phyloP scores from a whole-genome alignment of 768 basidiomycete genomes.

The Xerocomellus chrysenteron region DNA sequence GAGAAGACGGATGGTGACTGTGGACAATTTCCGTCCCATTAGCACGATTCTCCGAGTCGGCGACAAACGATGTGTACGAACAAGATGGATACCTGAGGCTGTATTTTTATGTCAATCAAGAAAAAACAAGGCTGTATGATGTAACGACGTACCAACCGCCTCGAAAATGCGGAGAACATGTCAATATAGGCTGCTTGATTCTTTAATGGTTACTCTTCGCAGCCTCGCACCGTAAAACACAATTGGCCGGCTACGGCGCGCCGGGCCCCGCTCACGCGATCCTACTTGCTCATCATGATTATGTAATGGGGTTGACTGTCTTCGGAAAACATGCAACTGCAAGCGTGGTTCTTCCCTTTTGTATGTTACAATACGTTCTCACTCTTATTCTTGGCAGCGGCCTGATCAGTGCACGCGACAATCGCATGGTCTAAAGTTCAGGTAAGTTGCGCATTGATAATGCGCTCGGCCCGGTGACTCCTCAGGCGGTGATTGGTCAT shows the following conservation, averaged over 20 bases:
- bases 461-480: background rate
- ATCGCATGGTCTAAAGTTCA: conserved; percentile 9
- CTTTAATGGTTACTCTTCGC: background rate
- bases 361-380: too few relatives aligned
- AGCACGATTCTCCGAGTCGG: conserved; percentile 6
- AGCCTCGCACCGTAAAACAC: too few relatives aligned
- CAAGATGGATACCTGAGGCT: conserved; percentile 70
- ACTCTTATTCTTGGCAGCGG: background rate
- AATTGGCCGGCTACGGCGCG: too few relatives aligned
- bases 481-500: conserved; percentile 9
- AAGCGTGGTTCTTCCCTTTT: too few relatives aligned
- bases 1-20: conserved; percentile 67
- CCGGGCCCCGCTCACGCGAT: background rate
- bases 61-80: conserved; percentile 31
- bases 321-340: too few relatives aligned
- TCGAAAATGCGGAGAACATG: conserved; percentile 41
- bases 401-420: conserved; percentile 5
- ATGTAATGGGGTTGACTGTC: conserved; percentile 1
- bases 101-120: background rate
- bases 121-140: background rate
- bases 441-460: background rate
- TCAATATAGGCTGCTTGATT: background rate
- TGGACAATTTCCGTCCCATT: background rate
- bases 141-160: conserved; percentile 30
- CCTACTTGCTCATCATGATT: background rate